Evolutionary conservation across 768 basidiomycete genomes (phyloP), one percentile per base, ranked within the genome.

Genomic region (Amanita molliuscula): DNA sequence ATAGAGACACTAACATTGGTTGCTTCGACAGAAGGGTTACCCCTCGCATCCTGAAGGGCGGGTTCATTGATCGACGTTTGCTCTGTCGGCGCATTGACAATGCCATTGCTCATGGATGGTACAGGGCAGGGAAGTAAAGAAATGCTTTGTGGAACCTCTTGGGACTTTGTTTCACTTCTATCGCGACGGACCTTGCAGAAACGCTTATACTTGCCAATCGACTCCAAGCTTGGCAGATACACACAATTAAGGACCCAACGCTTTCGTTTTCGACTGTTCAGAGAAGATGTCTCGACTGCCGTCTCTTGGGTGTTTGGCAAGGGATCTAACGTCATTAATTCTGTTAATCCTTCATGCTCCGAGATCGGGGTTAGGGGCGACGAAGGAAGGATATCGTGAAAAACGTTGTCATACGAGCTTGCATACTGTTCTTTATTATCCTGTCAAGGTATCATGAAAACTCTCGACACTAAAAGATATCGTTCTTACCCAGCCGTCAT

Each of bases 401-500:
- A 16, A 3, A n/a, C 25, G 2, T 28, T 16, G 20, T 13, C 18
- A 23, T 40, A 20, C 21, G 38, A 21, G 20, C 16, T 11, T 20
- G 38, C 21, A 40, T 40, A 23, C n/a, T 16, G 42, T n/a, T 44
- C 42, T 26, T 15, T 28, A 28, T 6, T 7, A 15, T 18, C 7
- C 42, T 44, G 28, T 34, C 34, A 18, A 47, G 45, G 21, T 33
- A 34, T 34, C 6, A 18, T 18, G 16, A 33, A 18, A 18, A 20
- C n/a, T 33, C 31, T 34, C 10, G 10, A 20, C 23, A 4, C 34
- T 4, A n/a, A n/a, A 47, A 23, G 13, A 47, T 20, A 37, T 10
- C 6, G n/a, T 20, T 23, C 29, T 43, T 50, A 50, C 49, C 49
- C 40, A 50, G 25, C 31, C 41, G 4, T 42, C 34, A 50, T 50